Conservation (phyloP, 306 rosid genomes). For the Trichosanthes cucumerina region DNA sequence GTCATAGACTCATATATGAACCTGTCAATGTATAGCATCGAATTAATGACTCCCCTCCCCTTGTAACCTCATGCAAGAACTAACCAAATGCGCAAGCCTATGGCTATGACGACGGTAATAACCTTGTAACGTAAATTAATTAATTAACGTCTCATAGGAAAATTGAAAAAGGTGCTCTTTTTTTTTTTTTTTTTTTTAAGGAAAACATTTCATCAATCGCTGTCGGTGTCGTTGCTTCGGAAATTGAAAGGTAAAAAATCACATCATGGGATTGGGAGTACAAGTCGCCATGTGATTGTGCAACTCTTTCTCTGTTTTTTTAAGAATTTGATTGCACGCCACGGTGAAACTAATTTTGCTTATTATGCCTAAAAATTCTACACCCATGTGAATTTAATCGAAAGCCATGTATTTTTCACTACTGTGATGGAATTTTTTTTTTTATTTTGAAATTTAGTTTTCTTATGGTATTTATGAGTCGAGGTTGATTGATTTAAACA, state of each 20-base stretch:
- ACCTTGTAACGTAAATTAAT: no score
- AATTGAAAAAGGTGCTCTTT: no score
- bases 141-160: no score
- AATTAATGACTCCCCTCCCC: background rate
- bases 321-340: background rate
- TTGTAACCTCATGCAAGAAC: background rate
- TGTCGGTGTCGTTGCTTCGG: background rate
- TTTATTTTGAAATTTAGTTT: no score
- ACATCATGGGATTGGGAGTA: background rate
- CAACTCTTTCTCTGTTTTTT: background rate
- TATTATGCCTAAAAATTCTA: background rate
- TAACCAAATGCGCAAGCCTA: background rate
- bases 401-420: background rate
- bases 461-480: no score
- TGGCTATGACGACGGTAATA: no score
- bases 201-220: background rate
- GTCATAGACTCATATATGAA: background rate
- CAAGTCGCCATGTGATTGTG: background rate
- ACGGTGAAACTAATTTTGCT: background rate
- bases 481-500: no score
- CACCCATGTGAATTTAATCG: background rate
- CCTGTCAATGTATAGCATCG: background rate
- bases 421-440: no score
- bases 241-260: background rate
- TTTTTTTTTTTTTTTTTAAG: no score